phyloP scores from a whole-genome alignment of 2,329 filamentous ascomycete genomes.

The Akanthomyces dipterigenus region DNA sequence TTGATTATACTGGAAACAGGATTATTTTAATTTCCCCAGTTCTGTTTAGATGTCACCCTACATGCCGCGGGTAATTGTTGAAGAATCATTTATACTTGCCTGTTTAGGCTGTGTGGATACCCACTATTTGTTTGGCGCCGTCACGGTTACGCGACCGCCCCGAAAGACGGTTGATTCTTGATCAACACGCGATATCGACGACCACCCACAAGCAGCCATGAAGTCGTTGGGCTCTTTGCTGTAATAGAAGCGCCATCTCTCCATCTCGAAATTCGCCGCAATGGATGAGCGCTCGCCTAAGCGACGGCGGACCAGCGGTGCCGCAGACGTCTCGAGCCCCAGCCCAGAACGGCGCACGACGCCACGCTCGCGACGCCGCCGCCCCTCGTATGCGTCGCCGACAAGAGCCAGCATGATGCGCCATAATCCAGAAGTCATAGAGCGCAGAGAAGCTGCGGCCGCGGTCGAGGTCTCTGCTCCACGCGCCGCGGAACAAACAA shows the following conservation, averaged over 20 bases:
- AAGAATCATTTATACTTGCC: neutral
- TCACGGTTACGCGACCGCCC: conserved; percentile 4
- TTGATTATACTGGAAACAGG: neutral
- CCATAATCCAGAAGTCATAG: conserved; percentile 52
- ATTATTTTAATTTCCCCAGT: too few relatives aligned
- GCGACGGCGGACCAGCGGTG: conserved; percentile 46
- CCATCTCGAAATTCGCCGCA: neutral
- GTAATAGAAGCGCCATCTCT: conserved; percentile 2
- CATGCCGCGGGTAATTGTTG: too few relatives aligned
- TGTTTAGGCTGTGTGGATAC: neutral
- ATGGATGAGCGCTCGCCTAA: conserved; percentile 56
- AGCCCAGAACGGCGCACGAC: conserved; percentile 18
- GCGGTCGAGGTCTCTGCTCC: conserved; percentile 21
- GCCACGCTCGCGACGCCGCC: conserved; percentile 23
- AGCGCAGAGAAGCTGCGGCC: conserved; percentile 34
- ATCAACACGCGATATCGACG: neutral
- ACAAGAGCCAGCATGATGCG: conserved; percentile 57
- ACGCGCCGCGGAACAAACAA: conserved; percentile 1
- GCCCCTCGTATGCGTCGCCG: conserved; percentile 59
- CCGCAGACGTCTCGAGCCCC: conserved; percentile 20
- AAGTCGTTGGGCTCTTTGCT: neutral
- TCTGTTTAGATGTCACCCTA: too few relatives aligned
- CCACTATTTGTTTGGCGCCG: conserved; percentile 7
- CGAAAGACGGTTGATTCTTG: neutral
- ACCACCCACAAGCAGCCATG: neutral